A percentile compares a stretch with the other conserved stretches of the same genome.
phyloP scores from a whole-genome alignment of 73 alveolate genomes.

The Blepharisma stoltei region DNA sequence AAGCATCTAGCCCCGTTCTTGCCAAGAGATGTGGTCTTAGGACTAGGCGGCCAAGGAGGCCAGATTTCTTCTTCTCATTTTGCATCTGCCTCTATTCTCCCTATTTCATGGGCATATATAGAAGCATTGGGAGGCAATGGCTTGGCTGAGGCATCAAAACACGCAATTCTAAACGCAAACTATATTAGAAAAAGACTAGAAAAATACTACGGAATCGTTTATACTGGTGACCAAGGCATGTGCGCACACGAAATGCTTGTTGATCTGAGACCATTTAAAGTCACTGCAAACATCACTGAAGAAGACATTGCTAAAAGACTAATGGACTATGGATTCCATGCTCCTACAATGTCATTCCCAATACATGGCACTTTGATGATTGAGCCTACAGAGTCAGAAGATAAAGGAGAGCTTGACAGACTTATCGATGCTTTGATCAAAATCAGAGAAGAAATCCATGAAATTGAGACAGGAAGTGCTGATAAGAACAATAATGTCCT shows the following conservation, averaged over 20 bases:
- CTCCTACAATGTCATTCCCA: constrained; percentile 95
- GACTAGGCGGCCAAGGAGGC: constrained; percentile 39
- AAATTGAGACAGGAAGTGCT: constrained; percentile 76
- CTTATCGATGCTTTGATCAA: constrained; percentile 84
- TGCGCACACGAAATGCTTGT: constrained; percentile 80
- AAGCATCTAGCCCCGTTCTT: constrained; percentile 66
- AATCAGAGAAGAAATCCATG: constrained; percentile 88
- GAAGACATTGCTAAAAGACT: constrained; percentile 94
- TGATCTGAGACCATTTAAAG: constrained; percentile 77
- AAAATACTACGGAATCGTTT: constrained; percentile 64
- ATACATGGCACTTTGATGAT: constrained; percentile 91
- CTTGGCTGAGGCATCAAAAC: constrained; percentile 20
- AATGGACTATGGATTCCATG: constrained; percentile 97
- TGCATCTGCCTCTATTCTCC: constrained; percentile 75
- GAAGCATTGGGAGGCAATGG: constrained; percentile 21
- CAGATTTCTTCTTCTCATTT: constrained; percentile 68
- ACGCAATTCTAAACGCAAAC: constrained; percentile 91
- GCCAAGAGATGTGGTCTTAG: constrained; percentile 49
- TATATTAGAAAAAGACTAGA: constrained; percentile 75
- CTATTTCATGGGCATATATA: constrained; percentile 46
- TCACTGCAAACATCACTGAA: constrained; percentile 50
- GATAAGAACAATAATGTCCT: constrained; percentile 67
- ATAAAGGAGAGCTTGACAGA: constrained; percentile 87
- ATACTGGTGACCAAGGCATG: constrained; percentile 61
- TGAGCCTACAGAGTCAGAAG: constrained; percentile 94